Evolutionary conservation across 164 flowering plant genomes (phyloP), one percentile per base, ranked within the genome.

Genomic region (Kingdonia uniflora): DNA sequence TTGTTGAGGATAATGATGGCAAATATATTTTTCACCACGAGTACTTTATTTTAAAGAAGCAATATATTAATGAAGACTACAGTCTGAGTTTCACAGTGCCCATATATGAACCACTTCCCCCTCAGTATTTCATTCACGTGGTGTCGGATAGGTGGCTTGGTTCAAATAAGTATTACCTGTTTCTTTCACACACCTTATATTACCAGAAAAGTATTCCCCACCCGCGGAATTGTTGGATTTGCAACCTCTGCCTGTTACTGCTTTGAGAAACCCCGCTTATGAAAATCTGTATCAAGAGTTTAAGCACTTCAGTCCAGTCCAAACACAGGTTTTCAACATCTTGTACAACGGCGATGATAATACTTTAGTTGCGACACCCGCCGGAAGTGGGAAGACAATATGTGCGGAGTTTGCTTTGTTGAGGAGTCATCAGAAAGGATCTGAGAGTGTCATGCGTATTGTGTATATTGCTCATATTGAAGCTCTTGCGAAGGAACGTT

Each of bases 341-440:
- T 57, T 94, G 60, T 94, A 89, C 68, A 87, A 89, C 68, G 70
- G 90, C 14, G 97, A 94, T 60, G 97, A 94, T 71, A 94, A 94
- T 77, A 97, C 86, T 24, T 67, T 94, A 55, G 99, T 89, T 63
- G 97, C 99, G 26, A 97, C 99, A 2, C 96, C 99, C 14, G 84
- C 99, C 11, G 99, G 99, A 23, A 94, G 99, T 73, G 99, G 99
- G 57, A 94, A 94, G 76, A 94, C 97, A 13, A 87, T 94, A 49
- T 94, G 97, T 78, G 97, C 95, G 0, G 97, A 94, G 71, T 94
- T 94, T 80, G 87, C 97, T 42, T 60, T 89, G 45, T 49, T 94
- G 60, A 78, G 95, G 61, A 89, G 88, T 70, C 95, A 76, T 72
- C 95, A 94, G 53, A 83, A 81, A 54, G 86, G 87, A 25, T 52